A percentile compares a stretch with the other conserved stretches of the same genome.
phyloP scores from a whole-genome alignment of 179 eudicot genomes.

The Silene coronaria region DNA sequence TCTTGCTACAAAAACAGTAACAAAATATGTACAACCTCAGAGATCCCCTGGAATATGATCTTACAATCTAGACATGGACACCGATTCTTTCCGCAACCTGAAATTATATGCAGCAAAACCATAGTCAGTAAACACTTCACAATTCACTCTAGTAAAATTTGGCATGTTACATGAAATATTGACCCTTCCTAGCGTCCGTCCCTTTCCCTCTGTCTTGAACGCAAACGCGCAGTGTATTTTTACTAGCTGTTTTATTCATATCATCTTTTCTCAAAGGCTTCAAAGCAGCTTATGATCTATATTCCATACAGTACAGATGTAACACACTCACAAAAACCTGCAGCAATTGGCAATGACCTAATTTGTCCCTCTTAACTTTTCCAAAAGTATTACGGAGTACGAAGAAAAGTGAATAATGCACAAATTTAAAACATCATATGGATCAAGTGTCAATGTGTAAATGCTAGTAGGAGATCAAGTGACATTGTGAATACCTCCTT shows the following conservation, averaged over 20 bases:
- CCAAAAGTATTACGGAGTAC: neutral
- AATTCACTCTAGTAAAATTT: neutral
- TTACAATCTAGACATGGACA: slow-evolving; percentile 36
- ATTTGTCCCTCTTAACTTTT: neutral
- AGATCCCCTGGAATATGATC: neutral
- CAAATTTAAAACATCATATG: neutral
- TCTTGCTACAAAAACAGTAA: slow-evolving; percentile 8
- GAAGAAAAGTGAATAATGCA: neutral
- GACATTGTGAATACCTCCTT: slow-evolving; percentile 53
- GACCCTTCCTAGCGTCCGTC: too few species aligned
- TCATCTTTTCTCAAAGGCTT: too few species aligned
- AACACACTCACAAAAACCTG: neutral
- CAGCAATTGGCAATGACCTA: neutral
- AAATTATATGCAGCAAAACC: slow-evolving; percentile 13
- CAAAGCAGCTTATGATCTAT: too few species aligned
- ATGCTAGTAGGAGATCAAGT: too few species aligned
- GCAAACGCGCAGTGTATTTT: neutral
- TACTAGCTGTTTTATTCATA: too few species aligned
- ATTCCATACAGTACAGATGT: too few species aligned
- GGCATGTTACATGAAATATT: neutral
- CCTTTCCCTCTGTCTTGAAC: too few species aligned
- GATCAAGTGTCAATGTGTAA: neutral
- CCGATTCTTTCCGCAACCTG: slow-evolving; percentile 90
- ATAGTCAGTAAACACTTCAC: slow-evolving; percentile 3
- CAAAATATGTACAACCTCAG: slow-evolving; percentile 11